A percentile compares a stretch with the other conserved stretches of the same genome.
Evolutionary conservation across 192 early-diverging fungal species (phyloP).

Genomic region (Oehlia diaphana): DNA sequence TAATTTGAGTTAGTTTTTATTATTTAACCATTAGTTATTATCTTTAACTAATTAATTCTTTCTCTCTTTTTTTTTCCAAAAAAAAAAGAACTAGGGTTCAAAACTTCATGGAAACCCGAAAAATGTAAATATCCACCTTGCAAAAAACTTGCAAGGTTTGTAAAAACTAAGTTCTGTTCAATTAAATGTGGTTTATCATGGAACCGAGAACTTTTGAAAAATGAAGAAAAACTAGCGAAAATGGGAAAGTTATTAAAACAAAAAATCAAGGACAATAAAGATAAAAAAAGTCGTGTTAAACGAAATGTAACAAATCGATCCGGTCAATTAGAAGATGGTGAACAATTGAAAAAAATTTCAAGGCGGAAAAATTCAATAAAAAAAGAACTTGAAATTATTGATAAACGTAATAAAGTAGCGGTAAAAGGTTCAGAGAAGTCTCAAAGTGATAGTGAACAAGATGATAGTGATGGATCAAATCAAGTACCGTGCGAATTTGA

Average conservation of each 20-base stretch:
- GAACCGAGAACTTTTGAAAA: conserved; percentile 41
- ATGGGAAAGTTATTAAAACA: neutral
- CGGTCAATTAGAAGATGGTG: conserved; percentile 32
- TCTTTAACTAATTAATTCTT: neutral
- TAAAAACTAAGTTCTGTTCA: conserved; percentile 54
- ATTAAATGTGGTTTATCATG: conserved; percentile 51
- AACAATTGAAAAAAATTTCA: conserved; percentile 32
- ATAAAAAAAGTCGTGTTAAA: neutral
- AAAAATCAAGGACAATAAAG: conserved; percentile 4
- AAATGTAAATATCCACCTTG: conserved; percentile 49
- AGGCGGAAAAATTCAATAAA: conserved; percentile 28
- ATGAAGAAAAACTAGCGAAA: conserved; percentile 37
- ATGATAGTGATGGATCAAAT: neutral
- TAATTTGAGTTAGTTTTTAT: neutral
- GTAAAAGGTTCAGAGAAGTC: conserved; percentile 3
- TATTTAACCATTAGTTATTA: neutral
- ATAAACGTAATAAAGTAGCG: conserved; percentile 31
- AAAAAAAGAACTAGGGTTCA: conserved; percentile 45
- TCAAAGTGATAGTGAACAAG: conserved; percentile 1
- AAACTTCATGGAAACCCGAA: conserved; percentile 47
- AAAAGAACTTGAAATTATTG: conserved; percentile 34
- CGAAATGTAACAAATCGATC: conserved; percentile 12
- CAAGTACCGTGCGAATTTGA: neutral
- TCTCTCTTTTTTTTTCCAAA: neutral
- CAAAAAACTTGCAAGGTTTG: conserved; percentile 38